These are phyloP conservation scores for Hericium alpestre DNA, from an alignment of 768 basidiomycete species.

Conservation along the genomic window DNA sequence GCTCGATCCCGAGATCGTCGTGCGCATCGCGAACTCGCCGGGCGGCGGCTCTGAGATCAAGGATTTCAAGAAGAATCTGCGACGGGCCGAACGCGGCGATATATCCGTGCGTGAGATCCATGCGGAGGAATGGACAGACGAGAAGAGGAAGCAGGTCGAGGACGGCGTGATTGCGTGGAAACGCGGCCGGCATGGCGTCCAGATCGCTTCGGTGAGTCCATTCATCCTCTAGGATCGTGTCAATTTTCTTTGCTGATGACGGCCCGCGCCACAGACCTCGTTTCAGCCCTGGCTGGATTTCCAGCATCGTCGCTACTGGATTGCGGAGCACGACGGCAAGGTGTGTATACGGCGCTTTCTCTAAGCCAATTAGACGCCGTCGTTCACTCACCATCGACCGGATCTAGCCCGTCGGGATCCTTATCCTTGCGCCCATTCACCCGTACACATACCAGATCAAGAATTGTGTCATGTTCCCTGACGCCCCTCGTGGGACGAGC, in stretches of 20 bases:
- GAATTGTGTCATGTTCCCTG: constrained; percentile 44
- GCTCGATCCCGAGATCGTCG: constrained; percentile 28
- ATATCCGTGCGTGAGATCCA: constrained; percentile 40
- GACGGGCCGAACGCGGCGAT: constrained; percentile 43
- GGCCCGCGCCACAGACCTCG: constrained; percentile 24
- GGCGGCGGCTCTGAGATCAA: constrained; percentile 30
- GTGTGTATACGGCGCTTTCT: background rate
- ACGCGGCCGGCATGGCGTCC: constrained; percentile 38
- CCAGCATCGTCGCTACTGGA: constrained; percentile 47
- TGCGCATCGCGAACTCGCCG: constrained; percentile 31
- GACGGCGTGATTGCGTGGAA: constrained; percentile 49
- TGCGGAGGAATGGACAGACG: constrained; percentile 29
- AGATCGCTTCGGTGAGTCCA: constrained; percentile 27
- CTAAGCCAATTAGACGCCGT: too few species aligned
- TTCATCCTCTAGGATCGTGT: background rate
- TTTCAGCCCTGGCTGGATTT: constrained; percentile 46
- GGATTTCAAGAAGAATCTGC: constrained; percentile 52
- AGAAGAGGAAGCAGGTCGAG: constrained; percentile 37
- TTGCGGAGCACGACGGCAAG: constrained; percentile 28
- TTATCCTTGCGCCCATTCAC: constrained; percentile 40
- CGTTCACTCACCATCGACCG: too few species aligned
- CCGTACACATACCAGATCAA: constrained; percentile 41
- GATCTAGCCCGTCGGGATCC: constrained; percentile 29
- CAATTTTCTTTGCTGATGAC: background rate
- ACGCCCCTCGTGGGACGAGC: constrained; percentile 44